Percentiles rank a stretch among this genome's conserved stretches.
Evolutionary conservation across 2,329 filamentous ascomycete species (phyloP).

Genomic region (Sporothrix phasma): DNA sequence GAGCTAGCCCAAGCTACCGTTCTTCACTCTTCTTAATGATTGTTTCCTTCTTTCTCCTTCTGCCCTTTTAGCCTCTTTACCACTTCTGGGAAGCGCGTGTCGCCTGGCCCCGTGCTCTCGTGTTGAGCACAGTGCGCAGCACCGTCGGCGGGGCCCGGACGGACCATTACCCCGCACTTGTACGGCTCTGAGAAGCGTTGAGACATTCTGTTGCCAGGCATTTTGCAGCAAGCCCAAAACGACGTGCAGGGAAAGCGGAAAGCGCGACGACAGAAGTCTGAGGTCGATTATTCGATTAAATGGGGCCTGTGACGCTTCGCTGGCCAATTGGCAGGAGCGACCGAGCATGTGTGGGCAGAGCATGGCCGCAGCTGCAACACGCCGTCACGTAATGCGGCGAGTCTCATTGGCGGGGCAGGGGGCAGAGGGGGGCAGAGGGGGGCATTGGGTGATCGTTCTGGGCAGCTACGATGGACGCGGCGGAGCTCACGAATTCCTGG

Average conservation of each 20-base stretch:
- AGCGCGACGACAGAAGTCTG: background rate
- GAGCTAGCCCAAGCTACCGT: background rate
- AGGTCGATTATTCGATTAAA: too few species aligned
- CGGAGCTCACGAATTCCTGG: too few species aligned
- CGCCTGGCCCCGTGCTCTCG: conserved; percentile 13
- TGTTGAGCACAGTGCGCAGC: conserved; percentile 4
- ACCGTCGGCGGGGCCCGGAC: conserved; percentile 2
- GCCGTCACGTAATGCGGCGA: background rate
- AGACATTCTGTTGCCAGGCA: background rate
- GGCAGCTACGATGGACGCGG: background rate
- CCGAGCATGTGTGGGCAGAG: background rate
- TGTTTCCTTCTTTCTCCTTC: background rate
- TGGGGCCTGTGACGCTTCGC: background rate
- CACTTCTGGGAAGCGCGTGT: conserved; percentile 1
- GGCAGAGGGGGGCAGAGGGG: too few species aligned
- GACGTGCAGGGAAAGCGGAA: background rate
- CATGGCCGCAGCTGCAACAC: background rate
- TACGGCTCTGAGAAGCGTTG: background rate
- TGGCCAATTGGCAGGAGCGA: background rate
- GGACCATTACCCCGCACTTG: conserved; percentile 2
- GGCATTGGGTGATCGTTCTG: too few species aligned
- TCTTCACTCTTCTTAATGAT: background rate
- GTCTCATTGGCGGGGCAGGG: background rate
- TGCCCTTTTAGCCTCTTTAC: background rate
- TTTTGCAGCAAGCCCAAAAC: background rate